Percentiles rank a stretch among this genome's conserved stretches.
These are phyloP conservation scores for Plenodomus biglobosus DNA, from an alignment of 2,329 filamentous ascomycete species.

Conservation along the genomic window DNA sequence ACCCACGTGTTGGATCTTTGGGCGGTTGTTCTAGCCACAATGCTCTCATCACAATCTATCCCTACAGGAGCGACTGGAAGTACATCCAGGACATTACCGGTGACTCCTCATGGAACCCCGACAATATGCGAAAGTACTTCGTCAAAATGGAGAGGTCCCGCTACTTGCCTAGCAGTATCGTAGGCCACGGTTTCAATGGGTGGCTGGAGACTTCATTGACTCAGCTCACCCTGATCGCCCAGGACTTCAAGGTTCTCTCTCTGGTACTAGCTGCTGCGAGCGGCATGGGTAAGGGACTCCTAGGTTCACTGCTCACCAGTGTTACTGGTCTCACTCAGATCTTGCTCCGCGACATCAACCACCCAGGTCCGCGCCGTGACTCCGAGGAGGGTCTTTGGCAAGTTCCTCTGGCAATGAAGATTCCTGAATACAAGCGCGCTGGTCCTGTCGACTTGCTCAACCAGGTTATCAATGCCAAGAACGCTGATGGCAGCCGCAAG, in stretches of 20 bases:
- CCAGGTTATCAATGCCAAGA: slow-evolving; percentile 50
- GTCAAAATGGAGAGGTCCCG: slow-evolving; percentile 54
- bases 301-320: slow-evolving; percentile 41
- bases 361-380: slow-evolving; percentile 50
- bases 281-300: slow-evolving; percentile 49
- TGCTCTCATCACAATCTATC: slow-evolving; percentile 59
- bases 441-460: slow-evolving; percentile 59
- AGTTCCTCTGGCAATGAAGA: slow-evolving; percentile 57
- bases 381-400: slow-evolving; percentile 55
- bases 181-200: slow-evolving; percentile 59
- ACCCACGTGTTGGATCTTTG: slow-evolving; percentile 58
- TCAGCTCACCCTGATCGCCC: slow-evolving; percentile 52
- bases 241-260: slow-evolving; percentile 57
- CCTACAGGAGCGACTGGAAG: slow-evolving; percentile 61
- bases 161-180: slow-evolving; percentile 49
- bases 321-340: slow-evolving; percentile 50
- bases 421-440: slow-evolving; percentile 47
- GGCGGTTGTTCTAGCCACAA: slow-evolving; percentile 63
- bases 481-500: slow-evolving; percentile 53
- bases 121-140: slow-evolving; percentile 62
- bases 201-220: slow-evolving; percentile 58
- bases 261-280: slow-evolving; percentile 54
- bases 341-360: slow-evolving; percentile 56
- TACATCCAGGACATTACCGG: slow-evolving; percentile 60
- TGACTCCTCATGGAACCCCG: slow-evolving; percentile 60